These are phyloP conservation scores for Poa annua DNA, from an alignment of 176 grass and related monocot species.

Conservation along the genomic window DNA sequence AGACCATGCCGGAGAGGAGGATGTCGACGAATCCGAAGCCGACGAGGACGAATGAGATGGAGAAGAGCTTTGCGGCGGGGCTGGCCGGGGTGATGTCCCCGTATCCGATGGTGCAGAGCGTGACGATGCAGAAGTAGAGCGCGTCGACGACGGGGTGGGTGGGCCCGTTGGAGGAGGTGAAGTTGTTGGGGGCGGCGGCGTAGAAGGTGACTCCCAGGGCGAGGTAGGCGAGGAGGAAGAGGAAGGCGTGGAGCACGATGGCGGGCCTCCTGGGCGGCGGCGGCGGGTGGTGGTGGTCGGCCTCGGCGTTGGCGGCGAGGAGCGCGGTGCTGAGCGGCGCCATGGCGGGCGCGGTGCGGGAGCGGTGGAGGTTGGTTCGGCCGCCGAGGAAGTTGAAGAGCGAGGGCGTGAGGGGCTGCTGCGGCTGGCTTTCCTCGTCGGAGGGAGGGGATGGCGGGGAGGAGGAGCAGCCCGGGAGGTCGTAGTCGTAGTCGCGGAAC, in stretches of 20 bases:
- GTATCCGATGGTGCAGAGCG: conserved; percentile 96
- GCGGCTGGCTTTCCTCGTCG: conserved; percentile 33
- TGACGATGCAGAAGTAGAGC: conserved; percentile 97
- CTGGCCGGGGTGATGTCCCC: conserved; percentile 91
- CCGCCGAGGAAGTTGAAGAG: conserved; percentile 46
- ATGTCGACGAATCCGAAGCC: conserved; percentile 91
- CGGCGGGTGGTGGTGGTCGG: conserved; percentile 10
- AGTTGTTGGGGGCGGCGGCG: conserved; percentile 59
- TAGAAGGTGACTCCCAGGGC: conserved; percentile 79
- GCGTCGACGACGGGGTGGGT: conserved; percentile 92
- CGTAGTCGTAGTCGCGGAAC: conserved; percentile 22
- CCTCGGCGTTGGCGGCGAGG: conserved; percentile 23
- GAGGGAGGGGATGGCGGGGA: conserved; percentile 30
- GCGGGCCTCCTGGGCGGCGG: conserved; percentile 46
- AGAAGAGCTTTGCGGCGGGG: conserved; percentile 83
- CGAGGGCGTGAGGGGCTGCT: conserved; percentile 27
- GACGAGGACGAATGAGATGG: conserved; percentile 81
- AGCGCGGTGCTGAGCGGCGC: conserved; percentile 49
- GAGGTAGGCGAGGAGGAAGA: conserved; percentile 83
- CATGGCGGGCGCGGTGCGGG: conserved; percentile 74
- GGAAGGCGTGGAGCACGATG: conserved; percentile 66
- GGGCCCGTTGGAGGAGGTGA: conserved; percentile 47
- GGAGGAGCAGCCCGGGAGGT: conserved; percentile 50
- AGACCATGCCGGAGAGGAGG: conserved; percentile 90
- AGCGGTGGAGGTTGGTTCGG: conserved; percentile 80